A percentile compares a stretch with the other conserved stretches of the same genome.
phyloP scores from a whole-genome alignment of 2,329 filamentous ascomycete species.

The Sordariomycetes sp. region DNA sequence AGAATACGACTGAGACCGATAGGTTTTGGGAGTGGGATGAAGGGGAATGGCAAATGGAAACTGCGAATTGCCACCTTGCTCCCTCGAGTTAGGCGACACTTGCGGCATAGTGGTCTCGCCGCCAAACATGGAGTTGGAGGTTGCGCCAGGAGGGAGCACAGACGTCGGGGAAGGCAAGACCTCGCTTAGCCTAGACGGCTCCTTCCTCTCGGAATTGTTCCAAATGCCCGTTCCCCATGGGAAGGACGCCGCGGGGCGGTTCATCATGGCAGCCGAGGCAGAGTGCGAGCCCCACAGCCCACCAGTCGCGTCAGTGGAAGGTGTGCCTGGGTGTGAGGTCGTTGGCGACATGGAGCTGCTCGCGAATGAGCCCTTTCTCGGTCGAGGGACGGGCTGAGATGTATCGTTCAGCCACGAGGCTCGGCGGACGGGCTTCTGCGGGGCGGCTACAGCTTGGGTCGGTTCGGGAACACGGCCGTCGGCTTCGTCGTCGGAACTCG shows the following conservation, averaged over 20 bases:
- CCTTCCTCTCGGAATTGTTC: slow-evolving; percentile 63
- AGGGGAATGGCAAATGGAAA: slow-evolving; percentile 82
- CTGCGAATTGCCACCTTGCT: slow-evolving; percentile 46
- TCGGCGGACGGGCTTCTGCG: slow-evolving; percentile 55
- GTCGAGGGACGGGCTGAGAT: slow-evolving; percentile 48
- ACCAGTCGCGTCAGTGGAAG: slow-evolving; percentile 51
- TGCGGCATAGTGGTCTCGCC: slow-evolving; percentile 33
- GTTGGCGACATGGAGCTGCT: slow-evolving; percentile 69
- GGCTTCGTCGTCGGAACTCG: slow-evolving; percentile 86
- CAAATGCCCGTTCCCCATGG: slow-evolving; percentile 75
- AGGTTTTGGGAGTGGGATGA: slow-evolving; percentile 84
- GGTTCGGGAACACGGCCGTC: slow-evolving; percentile 52
- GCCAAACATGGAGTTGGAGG: slow-evolving; percentile 35
- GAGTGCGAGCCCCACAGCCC: slow-evolving; percentile 45
- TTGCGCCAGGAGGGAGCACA: slow-evolving; percentile 33
- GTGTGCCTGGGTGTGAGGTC: slow-evolving; percentile 71
- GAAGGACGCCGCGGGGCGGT: slow-evolving; percentile 41
- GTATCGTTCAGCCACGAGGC: slow-evolving; percentile 85
- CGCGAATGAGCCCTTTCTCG: slow-evolving; percentile 67
- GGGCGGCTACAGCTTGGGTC: slow-evolving; percentile 34
- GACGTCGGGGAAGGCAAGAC: slow-evolving; percentile 68
- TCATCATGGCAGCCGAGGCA: slow-evolving; percentile 32
- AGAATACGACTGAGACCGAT: slow-evolving; percentile 93
- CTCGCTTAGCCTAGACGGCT: slow-evolving; percentile 65
- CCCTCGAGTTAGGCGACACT: slow-evolving; percentile 39